Conservation (phyloP, 2,329 filamentous ascomycete genomes). For the Alternaria triticimaculans region DNA sequence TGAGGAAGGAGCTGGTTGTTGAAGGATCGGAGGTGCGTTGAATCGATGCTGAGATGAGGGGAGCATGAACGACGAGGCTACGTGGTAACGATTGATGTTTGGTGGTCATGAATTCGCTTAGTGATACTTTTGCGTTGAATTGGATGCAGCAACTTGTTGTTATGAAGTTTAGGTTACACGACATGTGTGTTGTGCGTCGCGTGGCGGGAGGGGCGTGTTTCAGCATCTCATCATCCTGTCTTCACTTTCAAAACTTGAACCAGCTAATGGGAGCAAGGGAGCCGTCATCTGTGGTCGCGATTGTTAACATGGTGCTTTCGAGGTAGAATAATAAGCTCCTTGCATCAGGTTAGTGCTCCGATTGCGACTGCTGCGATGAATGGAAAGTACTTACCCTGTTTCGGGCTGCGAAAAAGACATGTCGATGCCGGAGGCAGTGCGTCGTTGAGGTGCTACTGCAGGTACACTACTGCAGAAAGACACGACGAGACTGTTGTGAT, state of each 20-base stretch:
- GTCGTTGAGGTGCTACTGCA: constrained; percentile 27
- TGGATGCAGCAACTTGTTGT: background rate
- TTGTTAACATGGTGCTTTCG: accelerated
- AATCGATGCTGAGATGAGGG: no score
- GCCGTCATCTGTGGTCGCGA: background rate
- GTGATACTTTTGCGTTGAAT: accelerated
- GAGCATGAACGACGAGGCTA: background rate
- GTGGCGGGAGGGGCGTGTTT: background rate
- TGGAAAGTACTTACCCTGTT: background rate
- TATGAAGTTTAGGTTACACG: background rate
- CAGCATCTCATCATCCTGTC: background rate
- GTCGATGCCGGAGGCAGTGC: constrained; percentile 7
- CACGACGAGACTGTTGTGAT: constrained; percentile 18
- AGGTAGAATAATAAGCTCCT: background rate
- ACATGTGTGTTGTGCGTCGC: background rate
- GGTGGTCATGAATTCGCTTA: accelerated
- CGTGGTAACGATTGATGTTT: accelerated
- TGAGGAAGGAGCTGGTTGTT: constrained; percentile 6
- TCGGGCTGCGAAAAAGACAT: constrained; percentile 3
- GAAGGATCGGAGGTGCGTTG: background rate
- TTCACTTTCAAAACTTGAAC: background rate
- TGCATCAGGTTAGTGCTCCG: background rate
- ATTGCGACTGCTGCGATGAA: background rate
- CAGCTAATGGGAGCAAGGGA: accelerated
- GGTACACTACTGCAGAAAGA: constrained; percentile 19